phyloP scores from a whole-genome alignment of 2,329 filamentous ascomycete species.

The Botrytis fragariae region DNA sequence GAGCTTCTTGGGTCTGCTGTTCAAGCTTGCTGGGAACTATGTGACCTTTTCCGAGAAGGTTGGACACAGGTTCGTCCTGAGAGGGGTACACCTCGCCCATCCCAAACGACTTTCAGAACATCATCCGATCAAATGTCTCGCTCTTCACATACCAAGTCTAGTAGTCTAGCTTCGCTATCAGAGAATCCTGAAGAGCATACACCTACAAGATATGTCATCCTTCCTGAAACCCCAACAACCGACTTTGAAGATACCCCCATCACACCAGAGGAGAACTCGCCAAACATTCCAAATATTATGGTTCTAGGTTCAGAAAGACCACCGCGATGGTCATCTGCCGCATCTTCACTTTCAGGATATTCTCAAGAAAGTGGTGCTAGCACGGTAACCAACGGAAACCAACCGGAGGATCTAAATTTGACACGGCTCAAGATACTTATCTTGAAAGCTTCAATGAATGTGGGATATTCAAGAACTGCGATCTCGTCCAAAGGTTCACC shows the following conservation, averaged over 20 bases:
- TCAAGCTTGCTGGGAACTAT: slow-evolving; percentile 92
- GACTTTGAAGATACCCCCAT: slow-evolving; percentile 90
- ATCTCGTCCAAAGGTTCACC: slow-evolving; percentile 42
- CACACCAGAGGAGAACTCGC: slow-evolving; percentile 73
- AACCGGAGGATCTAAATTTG: slow-evolving; percentile 70
- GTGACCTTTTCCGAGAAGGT: slow-evolving; percentile 86
- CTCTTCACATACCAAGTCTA: slow-evolving; percentile 34
- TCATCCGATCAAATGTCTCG: slow-evolving; percentile 28
- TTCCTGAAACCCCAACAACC: slow-evolving; percentile 86
- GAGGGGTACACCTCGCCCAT: slow-evolving; percentile 78
- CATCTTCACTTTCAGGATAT: slow-evolving; percentile 75
- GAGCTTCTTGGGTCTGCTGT: slow-evolving; percentile 84
- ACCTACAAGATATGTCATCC: slow-evolving; percentile 20
- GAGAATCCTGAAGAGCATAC: slow-evolving; percentile 45
- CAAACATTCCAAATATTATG: slow-evolving; percentile 81
- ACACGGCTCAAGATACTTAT: slow-evolving; percentile 75
- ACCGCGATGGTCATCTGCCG: slow-evolving; percentile 66
- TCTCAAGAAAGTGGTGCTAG: slow-evolving; percentile 69
- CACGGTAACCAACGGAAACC: slow-evolving; percentile 66
- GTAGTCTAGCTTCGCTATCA: slow-evolving; percentile 49
- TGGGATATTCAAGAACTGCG: slow-evolving; percentile 65
- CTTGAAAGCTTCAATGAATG: slow-evolving; percentile 80
- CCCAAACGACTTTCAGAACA: slow-evolving; percentile 65
- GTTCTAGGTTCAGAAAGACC: slow-evolving; percentile 72
- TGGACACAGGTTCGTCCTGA: slow-evolving; percentile 89